These are phyloP conservation scores for barrel medic (Medicago truncatula) DNA, from an alignment of 306 rosid species.

Conservation along the genomic window MtrunA17r5.0-ANR NC_053046.1:41638501-41639000, in stretches of 20 bases:
- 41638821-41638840: conserved; percentile 96
- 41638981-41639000: conserved; percentile 82
- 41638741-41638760: conserved; percentile 92
- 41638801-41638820: conserved; percentile 81
- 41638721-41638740: conserved; percentile 99
- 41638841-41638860: conserved; percentile 96
- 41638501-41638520: conserved; percentile 77
- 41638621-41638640: conserved; percentile 59
- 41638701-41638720: conserved; percentile 97
- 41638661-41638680: conserved; percentile 86
- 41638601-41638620: conserved; percentile 48
- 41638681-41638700: conserved; percentile 96
- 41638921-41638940: conserved; percentile 79
- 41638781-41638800: conserved; percentile 75
- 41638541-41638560: conserved; percentile 81
- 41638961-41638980: conserved; percentile 78
- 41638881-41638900: conserved; percentile 89
- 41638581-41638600: conserved; percentile 74
- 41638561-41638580: conserved; percentile 67
- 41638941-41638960: conserved; percentile 91
- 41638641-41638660: conserved; percentile 82
- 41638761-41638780: conserved; percentile 92
- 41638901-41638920: conserved; percentile 75
- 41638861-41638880: conserved; percentile 76
- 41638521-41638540: conserved; percentile 75